Evolutionary conservation across 177 flowering plant genomes (phyloP).

Genomic region (Vitis hybrid): DNA sequence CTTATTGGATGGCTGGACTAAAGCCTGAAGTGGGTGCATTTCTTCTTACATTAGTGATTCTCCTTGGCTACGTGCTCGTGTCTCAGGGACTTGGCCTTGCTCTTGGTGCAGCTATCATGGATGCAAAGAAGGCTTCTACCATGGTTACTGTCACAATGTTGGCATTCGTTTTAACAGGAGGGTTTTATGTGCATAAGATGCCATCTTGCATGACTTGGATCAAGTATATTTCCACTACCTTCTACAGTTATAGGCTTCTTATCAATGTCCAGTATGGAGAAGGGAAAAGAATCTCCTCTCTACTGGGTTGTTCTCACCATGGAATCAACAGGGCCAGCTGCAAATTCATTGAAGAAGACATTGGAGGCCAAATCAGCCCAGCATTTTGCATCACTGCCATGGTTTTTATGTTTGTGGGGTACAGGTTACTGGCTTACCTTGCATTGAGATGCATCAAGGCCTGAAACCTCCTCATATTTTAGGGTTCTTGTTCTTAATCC

Average conservation of each 20-base stretch:
- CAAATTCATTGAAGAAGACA: constrained; percentile 48
- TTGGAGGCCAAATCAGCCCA: constrained; percentile 50
- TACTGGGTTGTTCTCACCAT: constrained; percentile 39
- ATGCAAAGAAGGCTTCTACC: constrained; percentile 75
- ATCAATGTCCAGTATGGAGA: constrained; percentile 61
- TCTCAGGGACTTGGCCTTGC: constrained; percentile 83
- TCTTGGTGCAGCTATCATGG: constrained; percentile 79
- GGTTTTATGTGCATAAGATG: constrained; percentile 72
- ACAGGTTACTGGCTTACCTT: constrained; percentile 62
- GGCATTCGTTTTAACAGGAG: constrained; percentile 74
- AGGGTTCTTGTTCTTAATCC: no score
- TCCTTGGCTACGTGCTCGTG: constrained; percentile 65
- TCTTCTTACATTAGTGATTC: constrained; percentile 39
- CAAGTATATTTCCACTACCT: constrained; percentile 64
- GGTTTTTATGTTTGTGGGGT: constrained; percentile 62
- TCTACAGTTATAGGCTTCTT: constrained; percentile 57
- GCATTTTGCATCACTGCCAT: constrained; percentile 27
- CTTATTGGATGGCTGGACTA: constrained; percentile 79
- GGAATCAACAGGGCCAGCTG: constrained; percentile 31
- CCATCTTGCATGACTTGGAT: constrained; percentile 67
- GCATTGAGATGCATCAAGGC: constrained; percentile 55
- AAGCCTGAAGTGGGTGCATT: constrained; percentile 51
- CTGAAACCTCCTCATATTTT: constrained; percentile 11
- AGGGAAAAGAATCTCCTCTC: constrained; percentile 31
- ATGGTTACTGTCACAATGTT: constrained; percentile 66